Base-by-base conservation (phyloP, 2,329 filamentous ascomycete genomes). In the Purpureocillium lavendulum region DNA sequence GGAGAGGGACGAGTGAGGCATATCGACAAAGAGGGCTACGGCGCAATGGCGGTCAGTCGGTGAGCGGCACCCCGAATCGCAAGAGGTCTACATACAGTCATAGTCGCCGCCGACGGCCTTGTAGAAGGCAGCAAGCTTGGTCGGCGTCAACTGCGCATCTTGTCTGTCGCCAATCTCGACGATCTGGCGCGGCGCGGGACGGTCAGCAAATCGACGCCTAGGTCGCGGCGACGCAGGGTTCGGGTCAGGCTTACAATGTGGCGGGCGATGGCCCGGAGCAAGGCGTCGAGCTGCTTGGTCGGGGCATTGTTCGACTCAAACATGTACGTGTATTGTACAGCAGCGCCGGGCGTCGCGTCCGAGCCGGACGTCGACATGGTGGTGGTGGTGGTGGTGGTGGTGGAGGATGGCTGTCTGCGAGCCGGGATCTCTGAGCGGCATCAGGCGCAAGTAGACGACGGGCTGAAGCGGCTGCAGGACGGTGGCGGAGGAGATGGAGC, bases 101-200 rank as follows among this genome's bases (percentile, higher is more conserved):
- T 84, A 87, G 54, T 89, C 76, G 34, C 82, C 82, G 41, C 84
- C 85, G 13, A 87, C 82, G 21, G 72, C 67, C 54, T 77, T 79
- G 62, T 90, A 90, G 56, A 88, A 90, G 30, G 75, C 69, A n/a
- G 84, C 81, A 32, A 90, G 66, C 55, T 88, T 87, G 38, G 71
- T 64, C 0, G 84, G 82, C 6, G 75, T 84, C 30, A 84, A 59
- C 36, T 66, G 59, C 31, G 60, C 61, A 16, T 70, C 65, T 21
- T 66, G 65, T 49, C 64, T 71, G 56, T 82, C 76, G 41, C 77
- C 78, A 43, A 84, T 64, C 36, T 79, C 63, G 35, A 65, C 58
- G 36, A 69, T 68, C 80, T 84, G 34, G 34, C 37, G 30, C 21
- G 7, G 29, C 11, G 29, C 11, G 6, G 34, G 45, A 55, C 40